Base-by-base conservation (phyloP, 352 stramenopile genomes). In the Phytophthora agathidicida region DNA sequence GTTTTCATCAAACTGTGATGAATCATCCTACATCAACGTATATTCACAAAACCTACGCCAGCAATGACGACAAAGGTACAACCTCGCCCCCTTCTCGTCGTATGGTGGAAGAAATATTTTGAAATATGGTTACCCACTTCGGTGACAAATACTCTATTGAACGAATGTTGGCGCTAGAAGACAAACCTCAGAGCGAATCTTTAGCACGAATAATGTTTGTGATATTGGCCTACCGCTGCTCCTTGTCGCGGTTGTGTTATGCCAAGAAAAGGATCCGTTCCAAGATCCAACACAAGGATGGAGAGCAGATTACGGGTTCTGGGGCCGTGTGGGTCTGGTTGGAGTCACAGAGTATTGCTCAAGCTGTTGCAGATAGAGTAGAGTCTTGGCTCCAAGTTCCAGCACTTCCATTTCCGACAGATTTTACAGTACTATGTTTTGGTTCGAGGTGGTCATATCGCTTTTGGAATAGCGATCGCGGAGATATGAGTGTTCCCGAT, bases 101-200 rank as follows among this genome's bases (percentile, higher is more conserved):
- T n/a, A n/a, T n/a, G n/a, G n/a, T n/a, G n/a, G n/a, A n/a, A n/a
- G n/a, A n/a, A n/a, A n/a, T n/a, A n/a, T n/a, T n/a, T n/a, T n/a
- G n/a, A n/a, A n/a, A n/a, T n/a, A n/a, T n/a, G n/a, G 19, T 58
- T 16, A 16, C 37, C n/a, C 49, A 58, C 16, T 58, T 42, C 9
- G 49, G 49, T 8, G 49, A 38, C 2, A 59, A 50, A 42, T 59
- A 59, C 39, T 50, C 49, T 1, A 37, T 50, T 8, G 50, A 59
- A 14, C 28, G 39, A 2, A 50, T 50, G 50, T 27, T 59, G 20
- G 50, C 50, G 22, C 32, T 59, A 4, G 30, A 59, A 17, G 50
- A 59, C 13, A 45, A 59, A 9, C 22, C 50, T 37, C 28, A 23
- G 28, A 32, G 5, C 17, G 44, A 28, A 4, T 50, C 50, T 6